Base-by-base conservation (phyloP, 1,284 basidiomycete genomes). In the Anthracocystis walkeri region DNA sequence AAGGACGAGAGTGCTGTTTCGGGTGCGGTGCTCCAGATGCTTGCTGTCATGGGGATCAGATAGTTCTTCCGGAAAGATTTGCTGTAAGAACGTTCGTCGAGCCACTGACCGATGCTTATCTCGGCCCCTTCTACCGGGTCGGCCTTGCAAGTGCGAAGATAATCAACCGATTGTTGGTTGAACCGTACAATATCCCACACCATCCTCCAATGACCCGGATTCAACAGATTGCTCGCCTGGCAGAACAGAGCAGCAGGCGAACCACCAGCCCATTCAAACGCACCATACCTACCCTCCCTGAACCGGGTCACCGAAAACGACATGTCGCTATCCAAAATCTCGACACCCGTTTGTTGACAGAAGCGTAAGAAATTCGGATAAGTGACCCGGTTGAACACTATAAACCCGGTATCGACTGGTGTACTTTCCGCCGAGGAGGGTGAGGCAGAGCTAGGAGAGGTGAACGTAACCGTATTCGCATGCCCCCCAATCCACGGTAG, bases 361-460 rank as follows among this genome's bases (percentile, higher is more conserved):
- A 93, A 93, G 35, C 89, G 89, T 44, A 92, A 87, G 78, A 93
- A 92, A 85, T 94, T 94, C 12, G 92, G 93, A 78, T 93, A 93
- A 0, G 92, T 92, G 44, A 87, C 88, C 0, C 91, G 90, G 81
- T 93, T 93, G 85, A 92, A 90, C 16, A 93, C 92, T 62, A 81
- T 81, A 58, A 81, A 81, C 3, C 80, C 80, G 1, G 58, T 78
- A 42, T 72, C 77, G 2, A 64, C 81, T 46, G 23, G 62, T 52
- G 68, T 80, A 1, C 45, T 51, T 21, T 50, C 51, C 1, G 57
- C 60, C 3, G 70, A 64, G 2, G 18, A 14, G 10, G 58, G 18
- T 1, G 65, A 57, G 29, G 59, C 42, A n/a, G 64, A 46, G 46
- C 64, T 42, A 14, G 60, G 88, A 84, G 64, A 59, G 12, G 79